Conservation (phyloP, 441 rosid species). For the Erysimum cheiri region DNA sequence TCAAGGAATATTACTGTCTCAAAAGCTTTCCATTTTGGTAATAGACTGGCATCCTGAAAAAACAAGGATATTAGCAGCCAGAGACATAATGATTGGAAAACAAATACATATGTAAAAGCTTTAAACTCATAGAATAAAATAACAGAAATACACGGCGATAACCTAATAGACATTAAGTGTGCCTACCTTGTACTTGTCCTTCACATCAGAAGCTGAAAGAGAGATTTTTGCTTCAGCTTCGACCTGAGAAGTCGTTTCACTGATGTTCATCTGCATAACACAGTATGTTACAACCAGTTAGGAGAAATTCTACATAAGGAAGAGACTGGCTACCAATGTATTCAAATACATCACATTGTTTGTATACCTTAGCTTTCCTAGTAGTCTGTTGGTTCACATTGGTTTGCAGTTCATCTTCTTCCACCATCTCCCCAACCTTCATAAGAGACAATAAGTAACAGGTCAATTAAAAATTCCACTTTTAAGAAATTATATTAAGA, state of each 20-base stretch:
- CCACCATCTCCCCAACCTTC: slow-evolving; percentile 39
- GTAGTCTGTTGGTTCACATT: slow-evolving; percentile 43
- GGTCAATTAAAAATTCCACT: not conserved
- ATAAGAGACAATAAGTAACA: slow-evolving; percentile 14
- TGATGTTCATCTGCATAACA: slow-evolving; percentile 32
- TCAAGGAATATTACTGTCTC: slow-evolving; percentile 85
- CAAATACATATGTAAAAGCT: slow-evolving; percentile 25
- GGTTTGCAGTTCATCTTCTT: slow-evolving; percentile 32
- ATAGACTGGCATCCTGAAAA: slow-evolving; percentile 68
- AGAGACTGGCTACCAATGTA: slow-evolving; percentile 17
- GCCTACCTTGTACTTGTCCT: slow-evolving; percentile 75
- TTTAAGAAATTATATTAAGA: not conserved
- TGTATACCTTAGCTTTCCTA: slow-evolving; percentile 60
- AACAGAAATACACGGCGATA: not conserved
- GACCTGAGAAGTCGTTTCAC: slow-evolving; percentile 43
- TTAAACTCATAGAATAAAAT: slow-evolving; percentile 30
- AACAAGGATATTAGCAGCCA: slow-evolving; percentile 27
- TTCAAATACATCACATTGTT: slow-evolving; percentile 2
- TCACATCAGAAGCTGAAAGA: slow-evolving; percentile 66
- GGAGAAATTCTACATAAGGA: not conserved
- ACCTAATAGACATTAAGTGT: not conserved
- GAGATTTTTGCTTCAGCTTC: slow-evolving; percentile 50
- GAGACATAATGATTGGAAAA: slow-evolving; percentile 26
- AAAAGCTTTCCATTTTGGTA: slow-evolving; percentile 91
- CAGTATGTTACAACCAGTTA: not conserved